phyloP scores from a whole-genome alignment of 139 green algal genomes.

The Zygnema circumcarinatum region DNA sequence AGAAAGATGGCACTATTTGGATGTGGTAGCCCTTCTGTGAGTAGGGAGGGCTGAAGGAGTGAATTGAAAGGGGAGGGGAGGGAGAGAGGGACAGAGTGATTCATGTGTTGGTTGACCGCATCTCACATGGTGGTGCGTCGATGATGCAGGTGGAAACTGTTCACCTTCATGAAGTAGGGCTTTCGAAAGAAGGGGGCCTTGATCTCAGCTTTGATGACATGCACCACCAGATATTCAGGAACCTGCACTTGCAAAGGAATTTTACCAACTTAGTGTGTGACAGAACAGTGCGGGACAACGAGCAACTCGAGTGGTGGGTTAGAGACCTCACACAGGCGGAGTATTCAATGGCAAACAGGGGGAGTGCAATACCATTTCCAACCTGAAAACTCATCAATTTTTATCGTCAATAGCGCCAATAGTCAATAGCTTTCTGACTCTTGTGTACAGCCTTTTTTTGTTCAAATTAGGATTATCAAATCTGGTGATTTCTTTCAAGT shows the following conservation, averaged over 20 bases:
- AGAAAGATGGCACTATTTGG: too few relatives aligned
- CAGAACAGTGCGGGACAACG: neutral
- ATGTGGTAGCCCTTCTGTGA: too few relatives aligned
- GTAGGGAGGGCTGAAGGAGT: too few relatives aligned
- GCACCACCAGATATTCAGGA: neutral
- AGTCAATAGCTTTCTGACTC: too few relatives aligned
- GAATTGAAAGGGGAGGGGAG: too few relatives aligned
- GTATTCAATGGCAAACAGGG: neutral
- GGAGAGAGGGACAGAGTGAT: too few relatives aligned
- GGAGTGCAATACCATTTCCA: neutral
- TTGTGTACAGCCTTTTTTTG: too few relatives aligned
- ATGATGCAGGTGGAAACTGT: slow-evolving; percentile 11
- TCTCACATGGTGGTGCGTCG: too few relatives aligned
- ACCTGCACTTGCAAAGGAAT: neutral
- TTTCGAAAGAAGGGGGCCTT: neutral
- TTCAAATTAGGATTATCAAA: too few relatives aligned
- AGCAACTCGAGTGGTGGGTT: neutral
- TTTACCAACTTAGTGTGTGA: neutral
- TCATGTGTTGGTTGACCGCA: too few relatives aligned
- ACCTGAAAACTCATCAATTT: neutral
- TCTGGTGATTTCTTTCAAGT: too few relatives aligned
- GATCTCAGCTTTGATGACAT: slow-evolving; percentile 7
- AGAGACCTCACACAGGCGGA: slow-evolving; percentile 1
- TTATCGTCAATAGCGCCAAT: too few relatives aligned
- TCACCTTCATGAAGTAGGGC: slow-evolving; percentile 3